Evolutionary conservation across 805 yeast species (phyloP), one percentile per base, ranked within the genome.

Genomic region (Nakazawaea molendinolei): DNA sequence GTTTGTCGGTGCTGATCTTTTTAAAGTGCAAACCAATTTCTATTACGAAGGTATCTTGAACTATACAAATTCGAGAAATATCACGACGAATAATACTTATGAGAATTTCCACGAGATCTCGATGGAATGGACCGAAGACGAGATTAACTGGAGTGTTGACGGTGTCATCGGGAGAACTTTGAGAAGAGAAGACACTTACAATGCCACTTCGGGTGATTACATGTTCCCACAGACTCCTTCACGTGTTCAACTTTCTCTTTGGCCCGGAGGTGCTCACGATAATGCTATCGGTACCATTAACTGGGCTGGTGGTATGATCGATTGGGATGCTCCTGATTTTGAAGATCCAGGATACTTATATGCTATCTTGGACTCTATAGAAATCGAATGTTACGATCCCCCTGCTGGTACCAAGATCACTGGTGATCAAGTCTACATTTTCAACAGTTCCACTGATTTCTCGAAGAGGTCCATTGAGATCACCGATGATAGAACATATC

Each of bases 271-370:
- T 56, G 67, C 60, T 43, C 44, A 69, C 8, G 49, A 65, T 21
- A 70, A 68, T 49, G 73, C 71, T 16, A 44, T 50, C 19, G 89
- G 89, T 65, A 80, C 87, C 10, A 66, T 73, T 43, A 81, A 68
- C 39, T 87, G 89, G 89, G 84, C 95, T 24, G 95, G 95, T 61
- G 97, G 97, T 61, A 65, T 44, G 20, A 76, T 89, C 43, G 67
- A 85, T 63, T 89, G 97, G 97, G 60, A 80, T 55, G 71, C 89
- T 10, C 54, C 66, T 3, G 96, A 86, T 58, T 72, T 87, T 40
- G 50, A 65, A 42, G 64, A 81, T 39, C 73, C 79, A 34, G 96
- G 97, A n/a, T 89, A 87, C 64, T 80, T 74, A 63, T 86, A 76
- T 54, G 78, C 83, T 19, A 67, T 71, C 40, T 49, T 89, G 31